These are phyloP conservation scores for Diplodia corticola DNA, from an alignment of 2,329 filamentous ascomycete genomes.

Conservation along the genomic window DNA sequence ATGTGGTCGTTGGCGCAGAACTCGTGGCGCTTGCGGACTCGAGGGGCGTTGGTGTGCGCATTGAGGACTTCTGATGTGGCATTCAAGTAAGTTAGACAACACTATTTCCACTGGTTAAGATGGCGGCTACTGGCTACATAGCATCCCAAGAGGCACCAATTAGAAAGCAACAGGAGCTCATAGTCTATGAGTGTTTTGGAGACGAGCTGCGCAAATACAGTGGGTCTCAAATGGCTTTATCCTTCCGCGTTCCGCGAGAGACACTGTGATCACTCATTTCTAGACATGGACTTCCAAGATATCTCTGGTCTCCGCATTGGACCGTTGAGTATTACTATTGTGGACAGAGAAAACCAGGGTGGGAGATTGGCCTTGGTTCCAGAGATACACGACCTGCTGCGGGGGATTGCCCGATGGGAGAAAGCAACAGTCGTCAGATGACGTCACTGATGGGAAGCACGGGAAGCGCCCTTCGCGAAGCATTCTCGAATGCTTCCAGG, in stretches of 20 bases:
- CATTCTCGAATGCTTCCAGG: background rate
- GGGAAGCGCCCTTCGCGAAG: background rate
- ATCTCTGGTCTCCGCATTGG: too few relatives aligned
- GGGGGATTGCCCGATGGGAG: too few relatives aligned
- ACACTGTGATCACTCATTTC: too few relatives aligned
- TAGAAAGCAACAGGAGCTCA: background rate
- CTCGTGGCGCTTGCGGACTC: conserved; percentile 58
- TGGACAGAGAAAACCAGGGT: too few relatives aligned
- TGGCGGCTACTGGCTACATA: background rate
- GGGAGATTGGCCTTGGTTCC: too few relatives aligned
- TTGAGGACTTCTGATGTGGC: conserved; percentile 47
- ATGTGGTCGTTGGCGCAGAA: conserved; percentile 63
- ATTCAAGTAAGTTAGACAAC: background rate
- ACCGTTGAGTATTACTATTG: too few relatives aligned
- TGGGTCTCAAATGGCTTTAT: too few relatives aligned
- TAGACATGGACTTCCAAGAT: too few relatives aligned
- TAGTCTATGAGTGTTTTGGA: background rate
- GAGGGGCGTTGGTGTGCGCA: conserved; percentile 56
- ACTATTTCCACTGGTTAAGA: background rate
- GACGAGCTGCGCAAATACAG: too few relatives aligned
- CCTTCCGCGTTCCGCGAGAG: too few relatives aligned
- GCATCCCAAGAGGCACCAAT: background rate
- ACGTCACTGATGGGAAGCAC: background rate
- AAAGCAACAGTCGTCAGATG: background rate
- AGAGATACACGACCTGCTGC: too few relatives aligned